Percentiles rank a stretch among this genome's conserved stretches.
Conservation (phyloP, 306 rosid species). For the Clitoria ternatea region DNA sequence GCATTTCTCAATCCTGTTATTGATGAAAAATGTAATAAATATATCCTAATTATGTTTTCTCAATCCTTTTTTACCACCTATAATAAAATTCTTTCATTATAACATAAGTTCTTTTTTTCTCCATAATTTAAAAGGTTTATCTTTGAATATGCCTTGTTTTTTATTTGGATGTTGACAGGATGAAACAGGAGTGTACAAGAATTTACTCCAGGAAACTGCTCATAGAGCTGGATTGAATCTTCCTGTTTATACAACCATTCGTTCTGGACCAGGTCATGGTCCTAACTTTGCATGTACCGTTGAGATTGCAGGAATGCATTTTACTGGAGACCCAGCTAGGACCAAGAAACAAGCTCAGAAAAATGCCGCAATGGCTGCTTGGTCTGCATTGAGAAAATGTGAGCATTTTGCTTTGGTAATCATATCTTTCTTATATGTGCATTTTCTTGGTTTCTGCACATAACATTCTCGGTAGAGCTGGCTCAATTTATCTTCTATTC, state of each 20-base stretch:
- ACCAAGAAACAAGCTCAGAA: conserved; percentile 89
- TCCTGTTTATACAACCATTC: conserved; percentile 65
- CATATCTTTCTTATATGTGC: conserved; percentile 4
- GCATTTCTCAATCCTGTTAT: background rate
- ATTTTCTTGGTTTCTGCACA: conserved; percentile 12
- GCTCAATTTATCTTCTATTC: background rate
- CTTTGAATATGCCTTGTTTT: background rate
- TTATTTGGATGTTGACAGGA: conserved; percentile 39
- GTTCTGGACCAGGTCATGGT: conserved; percentile 66
- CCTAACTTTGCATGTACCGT: conserved; percentile 65
- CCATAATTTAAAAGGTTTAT: background rate
- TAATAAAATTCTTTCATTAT: background rate
- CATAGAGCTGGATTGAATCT: conserved; percentile 84
- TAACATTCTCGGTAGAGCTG: conserved; percentile 1
- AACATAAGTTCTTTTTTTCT: background rate
- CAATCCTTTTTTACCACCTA: background rate
- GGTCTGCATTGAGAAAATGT: conserved; percentile 73
- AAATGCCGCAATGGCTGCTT: conserved; percentile 79
- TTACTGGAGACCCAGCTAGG: conserved; percentile 62
- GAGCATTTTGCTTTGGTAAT: conserved; percentile 22
- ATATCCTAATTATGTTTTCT: background rate
- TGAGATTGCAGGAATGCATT: conserved; percentile 76
- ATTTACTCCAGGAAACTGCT: conserved; percentile 87
- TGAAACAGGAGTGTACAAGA: conserved; percentile 83
- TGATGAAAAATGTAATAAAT: background rate